Conservation (phyloP, 257 asterid species). For the Nicotiana attenuata region DNA sequence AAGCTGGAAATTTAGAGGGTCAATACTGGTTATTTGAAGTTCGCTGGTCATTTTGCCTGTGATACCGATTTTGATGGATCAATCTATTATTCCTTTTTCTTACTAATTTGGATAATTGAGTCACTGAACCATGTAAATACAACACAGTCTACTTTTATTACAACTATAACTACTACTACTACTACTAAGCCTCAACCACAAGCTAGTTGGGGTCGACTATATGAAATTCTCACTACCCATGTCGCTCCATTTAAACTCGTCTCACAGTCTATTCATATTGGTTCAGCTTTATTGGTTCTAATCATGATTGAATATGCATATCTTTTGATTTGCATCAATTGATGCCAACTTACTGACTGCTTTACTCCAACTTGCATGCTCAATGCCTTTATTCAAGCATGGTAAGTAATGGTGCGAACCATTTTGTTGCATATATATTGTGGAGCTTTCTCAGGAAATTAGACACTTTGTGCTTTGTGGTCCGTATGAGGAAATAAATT, state of each 20-base stretch:
- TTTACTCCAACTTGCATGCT: not conserved
- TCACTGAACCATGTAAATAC: no score
- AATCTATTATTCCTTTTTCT: not conserved
- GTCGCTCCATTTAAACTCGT: not conserved
- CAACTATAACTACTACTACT: not conserved
- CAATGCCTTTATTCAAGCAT: not conserved
- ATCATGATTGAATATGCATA: no score
- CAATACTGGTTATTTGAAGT: not conserved
- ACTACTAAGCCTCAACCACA: not conserved
- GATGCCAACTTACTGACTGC: not conserved
- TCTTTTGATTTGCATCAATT: no score
- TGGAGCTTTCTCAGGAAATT: not conserved
- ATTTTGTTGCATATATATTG: not conserved
- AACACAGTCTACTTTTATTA: not conserved
- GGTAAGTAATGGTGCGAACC: not conserved
- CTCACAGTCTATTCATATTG: not conserved
- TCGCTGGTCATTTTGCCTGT: not conserved
- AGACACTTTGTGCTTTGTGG: not conserved
- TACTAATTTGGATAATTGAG: not conserved
- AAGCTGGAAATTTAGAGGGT: not conserved
- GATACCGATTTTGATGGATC: not conserved
- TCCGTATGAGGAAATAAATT: not conserved
- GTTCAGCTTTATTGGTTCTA: no score
- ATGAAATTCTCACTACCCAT: not conserved
- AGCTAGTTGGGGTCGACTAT: not conserved